phyloP scores from a whole-genome alignment of 73 alveolate genomes.

The Diophrys sp. region DNA sequence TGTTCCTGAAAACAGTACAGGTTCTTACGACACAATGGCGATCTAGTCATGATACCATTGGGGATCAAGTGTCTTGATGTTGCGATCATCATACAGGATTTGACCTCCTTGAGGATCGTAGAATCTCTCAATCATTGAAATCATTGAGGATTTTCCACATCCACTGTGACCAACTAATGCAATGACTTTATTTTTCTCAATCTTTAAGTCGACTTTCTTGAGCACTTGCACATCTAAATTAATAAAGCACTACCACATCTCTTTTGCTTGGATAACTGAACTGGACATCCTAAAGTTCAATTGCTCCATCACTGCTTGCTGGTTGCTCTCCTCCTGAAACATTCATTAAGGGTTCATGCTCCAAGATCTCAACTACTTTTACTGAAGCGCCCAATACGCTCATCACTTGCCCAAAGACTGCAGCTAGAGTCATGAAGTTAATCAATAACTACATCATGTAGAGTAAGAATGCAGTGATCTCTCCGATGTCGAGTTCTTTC shows the following conservation, averaged over 20 bases:
- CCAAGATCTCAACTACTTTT: slow-evolving; percentile 29
- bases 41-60: slow-evolving; percentile 51
- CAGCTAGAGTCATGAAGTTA: slow-evolving; percentile 30
- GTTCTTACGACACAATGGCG: slow-evolving; percentile 48
- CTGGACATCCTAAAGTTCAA: slow-evolving; percentile 16
- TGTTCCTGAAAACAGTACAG: slow-evolving; percentile 47
- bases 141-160: slow-evolving; percentile 47
- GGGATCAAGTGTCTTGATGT: slow-evolving; percentile 46
- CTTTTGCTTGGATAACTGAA: slow-evolving; percentile 37
- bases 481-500: slow-evolving; percentile 27
- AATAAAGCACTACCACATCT: slow-evolving; percentile 9
- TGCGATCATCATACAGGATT: slow-evolving; percentile 44
- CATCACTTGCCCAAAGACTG: slow-evolving; percentile 41
- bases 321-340: slow-evolving; percentile 25
- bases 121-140: slow-evolving; percentile 61
- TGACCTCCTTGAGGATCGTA: slow-evolving; percentile 65
- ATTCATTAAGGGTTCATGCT: slow-evolving; percentile 36
- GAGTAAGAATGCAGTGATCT: slow-evolving; percentile 38
- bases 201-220: slow-evolving; percentile 9
- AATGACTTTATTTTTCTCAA: slow-evolving; percentile 8
- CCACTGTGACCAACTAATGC: slow-evolving; percentile 59
- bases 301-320: slow-evolving; percentile 11
- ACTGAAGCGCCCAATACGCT: slow-evolving; percentile 33
- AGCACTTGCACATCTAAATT: slow-evolving; percentile 8
- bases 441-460: slow-evolving; percentile 33